Conservation (phyloP, 306 rosid genomes). For the Datisca glomerata region DNA sequence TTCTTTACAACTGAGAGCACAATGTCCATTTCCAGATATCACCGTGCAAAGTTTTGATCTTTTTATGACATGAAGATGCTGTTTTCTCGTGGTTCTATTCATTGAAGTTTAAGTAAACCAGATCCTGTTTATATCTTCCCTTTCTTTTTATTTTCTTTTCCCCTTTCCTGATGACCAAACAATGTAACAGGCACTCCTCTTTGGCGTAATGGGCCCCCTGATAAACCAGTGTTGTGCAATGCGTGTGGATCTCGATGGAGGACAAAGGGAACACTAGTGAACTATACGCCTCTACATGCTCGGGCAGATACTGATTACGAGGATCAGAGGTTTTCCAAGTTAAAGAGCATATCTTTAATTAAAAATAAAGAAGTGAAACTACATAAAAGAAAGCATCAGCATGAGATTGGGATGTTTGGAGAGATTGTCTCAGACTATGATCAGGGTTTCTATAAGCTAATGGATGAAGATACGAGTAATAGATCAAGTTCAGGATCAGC, state of each 20-base stretch:
- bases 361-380: slow-evolving; percentile 66
- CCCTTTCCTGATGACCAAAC: background rate
- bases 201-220: slow-evolving; percentile 99
- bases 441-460: slow-evolving; percentile 46
- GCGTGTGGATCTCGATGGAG: slow-evolving; percentile 99
- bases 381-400: slow-evolving; percentile 62
- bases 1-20: too few species aligned
- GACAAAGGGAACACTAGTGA: slow-evolving; percentile 93
- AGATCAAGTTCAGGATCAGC: slow-evolving; percentile 98
- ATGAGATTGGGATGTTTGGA: slow-evolving; percentile 37
- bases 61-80: too few species aligned
- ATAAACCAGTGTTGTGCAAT: slow-evolving; percentile 96
- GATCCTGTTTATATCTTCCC: too few species aligned
- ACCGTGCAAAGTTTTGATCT: too few species aligned
- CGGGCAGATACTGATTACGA: slow-evolving; percentile 73
- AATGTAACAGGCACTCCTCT: slow-evolving; percentile 86
- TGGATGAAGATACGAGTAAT: slow-evolving; percentile 80
- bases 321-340: slow-evolving; percentile 53
- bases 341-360: slow-evolving; percentile 42
- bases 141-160: too few species aligned
- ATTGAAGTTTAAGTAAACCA: too few species aligned
- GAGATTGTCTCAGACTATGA: slow-evolving; percentile 39
- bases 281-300: slow-evolving; percentile 97
- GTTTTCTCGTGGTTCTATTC: background rate
- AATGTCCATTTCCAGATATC: too few species aligned